These are phyloP conservation scores for Ustilago vetiveriae DNA, from an alignment of 1,284 basidiomycete species.

Conservation along the genomic window DNA sequence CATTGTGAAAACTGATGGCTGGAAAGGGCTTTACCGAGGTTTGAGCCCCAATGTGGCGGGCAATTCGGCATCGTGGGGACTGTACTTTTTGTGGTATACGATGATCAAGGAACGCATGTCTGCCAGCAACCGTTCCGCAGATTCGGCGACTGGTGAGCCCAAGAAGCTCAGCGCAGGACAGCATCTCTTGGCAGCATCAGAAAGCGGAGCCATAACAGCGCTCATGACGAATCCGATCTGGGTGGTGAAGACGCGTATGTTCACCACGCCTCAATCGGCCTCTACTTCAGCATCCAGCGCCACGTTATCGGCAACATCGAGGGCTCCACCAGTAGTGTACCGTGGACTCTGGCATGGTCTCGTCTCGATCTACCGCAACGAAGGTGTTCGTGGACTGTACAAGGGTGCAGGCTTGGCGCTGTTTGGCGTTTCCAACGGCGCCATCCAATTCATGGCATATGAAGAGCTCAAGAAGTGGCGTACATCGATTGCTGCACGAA, in stretches of 20 bases:
- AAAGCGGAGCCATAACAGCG: conserved; percentile 91
- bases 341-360: conserved; percentile 58
- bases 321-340: conserved; percentile 41
- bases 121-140: conserved; percentile 6
- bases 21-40: conserved; percentile 88
- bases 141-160: conserved; percentile 15
- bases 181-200: conserved; percentile 88
- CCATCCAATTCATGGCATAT: conserved; percentile 94
- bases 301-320: background rate
- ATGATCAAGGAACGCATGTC: conserved; percentile 78
- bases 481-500: conserved; percentile 68
- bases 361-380: conserved; percentile 49
- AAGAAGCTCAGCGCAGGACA: conserved; percentile 76
- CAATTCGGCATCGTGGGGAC: conserved; percentile 95
- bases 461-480: conserved; percentile 91
- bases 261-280: conserved; percentile 75
- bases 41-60: conserved; percentile 90
- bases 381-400: conserved; percentile 84
- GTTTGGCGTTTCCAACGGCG: conserved; percentile 93
- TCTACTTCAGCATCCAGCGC: conserved; percentile 4
- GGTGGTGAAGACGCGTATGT: conserved; percentile 98
- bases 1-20: conserved; percentile 81
- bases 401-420: conserved; percentile 88
- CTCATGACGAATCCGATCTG: conserved; percentile 97
- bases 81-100: conserved; percentile 99